Base-by-base conservation (phyloP, 2,329 filamentous ascomycete species). In the Monosporascus sp. region DNA sequence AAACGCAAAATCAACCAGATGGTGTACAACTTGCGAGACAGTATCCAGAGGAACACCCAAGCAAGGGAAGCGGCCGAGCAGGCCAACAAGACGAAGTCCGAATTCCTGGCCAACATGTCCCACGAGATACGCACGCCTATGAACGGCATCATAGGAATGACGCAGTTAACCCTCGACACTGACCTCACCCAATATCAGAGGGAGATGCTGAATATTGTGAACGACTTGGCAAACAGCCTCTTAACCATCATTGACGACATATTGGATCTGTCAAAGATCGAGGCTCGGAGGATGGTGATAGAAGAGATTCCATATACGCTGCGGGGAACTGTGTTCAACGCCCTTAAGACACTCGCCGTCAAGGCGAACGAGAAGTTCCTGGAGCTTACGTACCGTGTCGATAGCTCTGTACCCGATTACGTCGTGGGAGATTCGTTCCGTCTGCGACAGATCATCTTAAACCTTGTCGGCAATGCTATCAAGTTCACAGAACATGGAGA, bases 1-100 rank as follows among this genome's bases (percentile, higher is more conserved):
- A 99, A 99, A 75, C 86, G 92, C 65, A 97, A 97, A 79, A 97
- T 99, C 80, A 99, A 97, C 70, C 90, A 95, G 76, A 99, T 99
- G 94, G 92, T 97, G 50, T 94, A 89, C 68, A 96, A 96, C 68
- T 76, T 99, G 57, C 81, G 93, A 62, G 94, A 97, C 73, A 95
- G 89, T 78, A 97, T 99, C 62, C 92, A 97, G 70, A 86, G 91
- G 69, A 99, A 97, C 70, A 97, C 92, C 3, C 90, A 92, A 60
- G 94, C 94, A 53, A 88, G 94, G 72, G 93, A 97, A 72, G 92
- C 93, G 47, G 94, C 94, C 65, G 94, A 99, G 70, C 77, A 97
- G 68, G 94, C 94, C 58, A 97, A 97, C 77, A 93, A 95, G 74
- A 97, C 93, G 43, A 99, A 99, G 69, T 97, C 93, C 9, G 94